Base-by-base conservation (phyloP, 495 filamentous ascomycete species). In the Cercophora sp. region DNA sequence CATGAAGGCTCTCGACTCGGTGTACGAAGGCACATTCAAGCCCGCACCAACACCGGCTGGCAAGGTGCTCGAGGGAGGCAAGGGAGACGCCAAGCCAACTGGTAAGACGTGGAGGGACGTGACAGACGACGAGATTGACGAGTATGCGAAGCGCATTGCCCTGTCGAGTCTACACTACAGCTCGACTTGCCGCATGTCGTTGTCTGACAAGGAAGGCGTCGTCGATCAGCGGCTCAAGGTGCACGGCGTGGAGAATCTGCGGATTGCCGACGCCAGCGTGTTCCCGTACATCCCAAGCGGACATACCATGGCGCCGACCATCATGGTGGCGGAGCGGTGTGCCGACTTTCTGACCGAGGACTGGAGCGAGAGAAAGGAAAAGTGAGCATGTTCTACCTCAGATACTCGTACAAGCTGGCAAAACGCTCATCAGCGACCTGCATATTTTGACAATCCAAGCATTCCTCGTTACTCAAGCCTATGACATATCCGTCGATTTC, bases 311-410 rank as follows among this genome's bases (percentile, higher is more conserved):
- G 66, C 63, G 11, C 67, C 70, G 19, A 72, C 77, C 8, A 74
- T 77, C 46, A 76, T 74, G 50, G 62, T 81, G 46, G 79, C 73
- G 4, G 79, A 82, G 59, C 71, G 71, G 41, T 79, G 67, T 10
- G 75, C 75, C 5, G 74, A 77, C 59, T 48, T 82, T 34, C 70
- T 82, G 8, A 75, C 74, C 51, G 60, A 24, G 19, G 47, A 52
- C 18, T 64, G 58, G 61, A 8, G 23, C 15, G 41, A 55, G 29
- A 31, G 32, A 22, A 53, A 55, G 13, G 23, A 26, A 24, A 40
- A 49, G 26, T 59, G 37, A 2, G n/a, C n/a, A n/a, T n/a, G n/a
- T n/a, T n/a, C n/a, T n/a, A n/a, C n/a, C n/a, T n/a, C n/a, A n/a
- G n/a, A n/a, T n/a, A n/a, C n/a, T n/a, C n/a, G n/a, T n/a, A n/a